These are phyloP conservation scores for Suillus alpinus DNA, from an alignment of 768 basidiomycete genomes.

Conservation along the genomic window DNA sequence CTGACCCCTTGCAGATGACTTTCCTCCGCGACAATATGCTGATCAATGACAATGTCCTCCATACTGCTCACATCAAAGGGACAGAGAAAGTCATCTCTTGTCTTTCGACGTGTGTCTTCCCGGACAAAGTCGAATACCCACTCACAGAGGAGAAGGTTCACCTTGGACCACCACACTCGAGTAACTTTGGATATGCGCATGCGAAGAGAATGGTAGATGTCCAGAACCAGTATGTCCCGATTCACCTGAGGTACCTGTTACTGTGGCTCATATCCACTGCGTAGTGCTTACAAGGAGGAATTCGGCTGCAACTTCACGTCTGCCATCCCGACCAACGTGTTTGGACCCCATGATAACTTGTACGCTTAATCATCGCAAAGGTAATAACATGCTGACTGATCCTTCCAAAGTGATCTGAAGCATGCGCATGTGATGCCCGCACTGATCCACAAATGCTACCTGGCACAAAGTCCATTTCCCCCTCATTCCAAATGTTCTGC, in stretches of 20 bases:
- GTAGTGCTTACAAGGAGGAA: slow-evolving; percentile 92
- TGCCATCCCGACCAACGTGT: slow-evolving; percentile 97
- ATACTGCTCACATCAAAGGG: slow-evolving; percentile 63
- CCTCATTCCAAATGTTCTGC: neutral
- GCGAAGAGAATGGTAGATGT: slow-evolving; percentile 96
- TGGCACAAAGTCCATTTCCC: slow-evolving; percentile 70
- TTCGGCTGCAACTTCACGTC: slow-evolving; percentile 94
- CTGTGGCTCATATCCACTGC: neutral
- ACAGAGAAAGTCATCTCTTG: slow-evolving; percentile 87
- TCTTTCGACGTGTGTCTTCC: slow-evolving; percentile 96
- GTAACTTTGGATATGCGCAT: slow-evolving; percentile 96
- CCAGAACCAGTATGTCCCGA: slow-evolving; percentile 75
- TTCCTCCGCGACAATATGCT: slow-evolving; percentile 93
- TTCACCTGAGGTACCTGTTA: neutral
- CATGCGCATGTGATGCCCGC: slow-evolving; percentile 94
- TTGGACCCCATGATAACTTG: slow-evolving; percentile 95
- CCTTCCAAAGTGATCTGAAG: slow-evolving; percentile 67
- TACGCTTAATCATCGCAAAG: slow-evolving; percentile 28
- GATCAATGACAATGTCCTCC: slow-evolving; percentile 93
- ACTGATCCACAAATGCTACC: slow-evolving; percentile 88
- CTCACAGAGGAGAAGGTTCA: slow-evolving; percentile 93
- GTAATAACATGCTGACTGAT: slow-evolving; percentile 6
- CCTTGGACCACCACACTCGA: slow-evolving; percentile 85
- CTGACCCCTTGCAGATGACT: slow-evolving; percentile 51
- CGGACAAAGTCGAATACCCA: slow-evolving; percentile 91